Percentiles rank a stretch among this genome's conserved stretches.
Evolutionary conservation across 805 yeast genomes (phyloP).

Genomic region (Priceomyces medius): DNA sequence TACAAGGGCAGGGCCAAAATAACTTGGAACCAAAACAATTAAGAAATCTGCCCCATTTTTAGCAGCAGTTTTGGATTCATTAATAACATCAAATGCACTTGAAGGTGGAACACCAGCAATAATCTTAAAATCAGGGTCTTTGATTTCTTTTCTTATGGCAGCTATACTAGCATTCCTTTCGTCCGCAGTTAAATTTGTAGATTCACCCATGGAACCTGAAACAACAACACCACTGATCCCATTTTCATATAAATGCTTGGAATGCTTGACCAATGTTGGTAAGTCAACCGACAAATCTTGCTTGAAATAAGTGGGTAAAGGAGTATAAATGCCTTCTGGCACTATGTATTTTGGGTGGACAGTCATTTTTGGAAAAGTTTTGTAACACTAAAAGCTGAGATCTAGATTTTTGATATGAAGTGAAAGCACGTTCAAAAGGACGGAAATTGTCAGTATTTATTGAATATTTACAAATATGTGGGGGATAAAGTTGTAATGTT

Average conservation of each 20-base stretch:
- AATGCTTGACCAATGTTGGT: constrained; percentile 28
- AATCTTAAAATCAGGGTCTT: constrained; percentile 24
- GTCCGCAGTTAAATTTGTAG: constrained; percentile 29
- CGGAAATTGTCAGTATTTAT: too few species aligned
- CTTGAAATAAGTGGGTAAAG: constrained; percentile 28
- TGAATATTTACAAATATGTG: too few species aligned
- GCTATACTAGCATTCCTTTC: constrained; percentile 27
- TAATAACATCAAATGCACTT: constrained; percentile 19
- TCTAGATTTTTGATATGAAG: too few species aligned
- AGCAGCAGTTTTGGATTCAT: constrained; percentile 16
- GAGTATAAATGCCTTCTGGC: constrained; percentile 27
- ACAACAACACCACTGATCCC: constrained; percentile 35
- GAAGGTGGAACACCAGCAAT: constrained; percentile 31
- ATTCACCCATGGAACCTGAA: constrained; percentile 41
- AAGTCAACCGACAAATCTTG: constrained; percentile 24
- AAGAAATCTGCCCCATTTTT: constrained; percentile 29
- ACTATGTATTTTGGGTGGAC: too few species aligned
- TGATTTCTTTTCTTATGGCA: constrained; percentile 26
- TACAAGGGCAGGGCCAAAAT: constrained; percentile 22
- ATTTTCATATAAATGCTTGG: constrained; percentile 20
- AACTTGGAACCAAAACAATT: constrained; percentile 26
- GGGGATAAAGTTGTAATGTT: too few species aligned
- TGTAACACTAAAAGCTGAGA: too few species aligned
- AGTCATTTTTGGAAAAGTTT: too few species aligned
- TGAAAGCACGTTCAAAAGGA: too few species aligned